Evolutionary conservation across 1,139 yeast genomes (phyloP).

Genomic region (Yamadazyma dendronema): DNA sequence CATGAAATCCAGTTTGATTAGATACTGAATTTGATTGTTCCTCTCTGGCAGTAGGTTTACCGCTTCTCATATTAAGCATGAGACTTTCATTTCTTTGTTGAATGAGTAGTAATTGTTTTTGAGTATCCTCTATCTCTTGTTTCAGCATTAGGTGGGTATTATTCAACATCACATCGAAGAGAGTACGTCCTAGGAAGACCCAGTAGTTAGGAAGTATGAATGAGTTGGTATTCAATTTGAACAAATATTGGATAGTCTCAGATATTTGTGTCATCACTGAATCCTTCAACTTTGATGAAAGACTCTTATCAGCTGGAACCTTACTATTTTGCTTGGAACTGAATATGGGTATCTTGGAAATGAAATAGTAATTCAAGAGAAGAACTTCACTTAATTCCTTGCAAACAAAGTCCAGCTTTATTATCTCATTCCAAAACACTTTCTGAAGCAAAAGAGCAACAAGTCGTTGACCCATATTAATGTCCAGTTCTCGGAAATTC

Average conservation of each 20-base stretch:
- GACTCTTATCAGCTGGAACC: constrained; percentile 2
- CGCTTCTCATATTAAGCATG: constrained; percentile 45
- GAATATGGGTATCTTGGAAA: constrained; percentile 19
- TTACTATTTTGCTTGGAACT: constrained; percentile 5
- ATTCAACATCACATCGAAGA: constrained; percentile 39
- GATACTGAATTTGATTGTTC: constrained; percentile 17
- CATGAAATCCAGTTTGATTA: background rate
- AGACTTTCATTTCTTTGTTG: constrained; percentile 71
- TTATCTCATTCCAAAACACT: constrained; percentile 70
- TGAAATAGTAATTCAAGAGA: constrained; percentile 39
- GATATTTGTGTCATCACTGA: constrained; percentile 27
- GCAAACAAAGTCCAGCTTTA: constrained; percentile 51
- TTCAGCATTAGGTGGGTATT: constrained; percentile 17
- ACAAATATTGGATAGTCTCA: constrained; percentile 45
- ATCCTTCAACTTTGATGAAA: constrained; percentile 19
- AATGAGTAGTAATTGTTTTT: constrained; percentile 57
- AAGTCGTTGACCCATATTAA: constrained; percentile 38
- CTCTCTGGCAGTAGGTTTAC: constrained; percentile 20
- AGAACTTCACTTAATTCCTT: constrained; percentile 61
- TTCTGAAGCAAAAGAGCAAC: constrained; percentile 55
- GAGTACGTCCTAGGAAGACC: constrained; percentile 53
- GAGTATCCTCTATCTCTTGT: constrained; percentile 33
- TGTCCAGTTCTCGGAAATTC: constrained; percentile 17
- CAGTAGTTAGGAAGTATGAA: constrained; percentile 79
- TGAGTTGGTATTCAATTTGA: constrained; percentile 60